phyloP scores from a whole-genome alignment of 2,329 filamentous ascomycete species.

The Sordariomycetes sp. region DNA sequence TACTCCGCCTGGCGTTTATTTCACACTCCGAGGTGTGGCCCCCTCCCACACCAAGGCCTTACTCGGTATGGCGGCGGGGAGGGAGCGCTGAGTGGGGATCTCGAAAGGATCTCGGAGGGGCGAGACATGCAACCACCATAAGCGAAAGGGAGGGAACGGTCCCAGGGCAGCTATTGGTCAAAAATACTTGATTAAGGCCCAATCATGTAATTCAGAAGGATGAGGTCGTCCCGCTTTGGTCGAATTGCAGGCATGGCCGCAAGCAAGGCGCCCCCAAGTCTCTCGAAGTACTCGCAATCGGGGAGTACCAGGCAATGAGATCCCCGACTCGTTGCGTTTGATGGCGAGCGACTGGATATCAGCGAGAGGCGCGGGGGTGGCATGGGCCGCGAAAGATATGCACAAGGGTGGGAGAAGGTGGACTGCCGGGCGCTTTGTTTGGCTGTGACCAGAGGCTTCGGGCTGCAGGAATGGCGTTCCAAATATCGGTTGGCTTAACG shows the following conservation, averaged over 20 bases:
- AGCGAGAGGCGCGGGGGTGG: not conserved
- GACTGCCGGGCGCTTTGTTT: not conserved
- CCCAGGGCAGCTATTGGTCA: not conserved
- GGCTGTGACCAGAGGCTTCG: not conserved
- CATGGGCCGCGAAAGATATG: not conserved
- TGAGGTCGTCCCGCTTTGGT: not conserved
- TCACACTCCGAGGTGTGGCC: not conserved
- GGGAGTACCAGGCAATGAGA: not conserved
- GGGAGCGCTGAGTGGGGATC: not conserved
- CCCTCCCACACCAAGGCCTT: no score
- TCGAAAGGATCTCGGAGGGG: not conserved
- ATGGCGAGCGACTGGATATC: not conserved
- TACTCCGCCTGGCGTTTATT: not conserved
- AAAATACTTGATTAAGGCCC: not conserved
- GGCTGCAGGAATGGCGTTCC: not conserved
- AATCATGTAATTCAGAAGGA: not conserved
- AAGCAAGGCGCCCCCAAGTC: not conserved
- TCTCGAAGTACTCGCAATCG: not conserved
- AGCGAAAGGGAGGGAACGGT: not conserved
- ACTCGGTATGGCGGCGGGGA: not conserved
- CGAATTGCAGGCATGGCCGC: not conserved
- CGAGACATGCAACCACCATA: conserved; percentile 1
- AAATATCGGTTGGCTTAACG: not conserved
- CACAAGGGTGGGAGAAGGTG: not conserved
- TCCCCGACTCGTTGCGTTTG: not conserved